These are phyloP conservation scores for Aureobasidium sp. DNA, from an alignment of 2,329 filamentous ascomycete species.

Conservation along the genomic window DNA sequence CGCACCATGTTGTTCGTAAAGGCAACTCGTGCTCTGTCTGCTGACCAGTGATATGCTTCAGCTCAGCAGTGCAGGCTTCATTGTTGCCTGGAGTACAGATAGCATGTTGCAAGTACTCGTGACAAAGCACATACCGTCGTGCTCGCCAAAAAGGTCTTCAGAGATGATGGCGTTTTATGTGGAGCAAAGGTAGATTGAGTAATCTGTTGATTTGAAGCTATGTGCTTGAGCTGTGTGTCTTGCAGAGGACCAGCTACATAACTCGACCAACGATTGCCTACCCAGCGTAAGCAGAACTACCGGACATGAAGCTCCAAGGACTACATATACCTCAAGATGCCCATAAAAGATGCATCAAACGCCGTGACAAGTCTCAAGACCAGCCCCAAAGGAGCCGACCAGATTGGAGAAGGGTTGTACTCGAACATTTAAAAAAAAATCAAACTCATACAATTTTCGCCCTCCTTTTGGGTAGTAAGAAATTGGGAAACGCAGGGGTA, in stretches of 20 bases:
- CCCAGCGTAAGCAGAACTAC: background rate
- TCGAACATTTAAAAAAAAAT: conserved; percentile 1
- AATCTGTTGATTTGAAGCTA: background rate
- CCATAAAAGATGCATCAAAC: background rate
- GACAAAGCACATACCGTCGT: too few relatives aligned
- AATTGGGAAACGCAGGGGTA: conserved; percentile 5
- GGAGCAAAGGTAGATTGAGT: too few relatives aligned
- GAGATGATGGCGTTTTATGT: too few relatives aligned
- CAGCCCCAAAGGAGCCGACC: background rate
- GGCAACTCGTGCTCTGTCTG: too few relatives aligned
- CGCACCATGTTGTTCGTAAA: too few relatives aligned
- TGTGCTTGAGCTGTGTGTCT: background rate
- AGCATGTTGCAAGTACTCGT: too few relatives aligned
- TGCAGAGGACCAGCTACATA: background rate
- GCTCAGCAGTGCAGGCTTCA: too few relatives aligned
- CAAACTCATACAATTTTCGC: conserved; percentile 9
- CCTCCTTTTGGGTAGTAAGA: conserved; percentile 9
- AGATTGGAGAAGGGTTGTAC: background rate
- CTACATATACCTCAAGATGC: background rate
- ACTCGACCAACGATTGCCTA: background rate
- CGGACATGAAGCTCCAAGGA: background rate
- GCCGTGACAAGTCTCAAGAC: background rate
- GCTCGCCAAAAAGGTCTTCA: too few relatives aligned
- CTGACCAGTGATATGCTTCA: too few relatives aligned
- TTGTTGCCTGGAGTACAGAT: too few relatives aligned